phyloP scores from a whole-genome alignment of 768 basidiomycete species.

The Erythrobasidium yunnanense region DNA sequence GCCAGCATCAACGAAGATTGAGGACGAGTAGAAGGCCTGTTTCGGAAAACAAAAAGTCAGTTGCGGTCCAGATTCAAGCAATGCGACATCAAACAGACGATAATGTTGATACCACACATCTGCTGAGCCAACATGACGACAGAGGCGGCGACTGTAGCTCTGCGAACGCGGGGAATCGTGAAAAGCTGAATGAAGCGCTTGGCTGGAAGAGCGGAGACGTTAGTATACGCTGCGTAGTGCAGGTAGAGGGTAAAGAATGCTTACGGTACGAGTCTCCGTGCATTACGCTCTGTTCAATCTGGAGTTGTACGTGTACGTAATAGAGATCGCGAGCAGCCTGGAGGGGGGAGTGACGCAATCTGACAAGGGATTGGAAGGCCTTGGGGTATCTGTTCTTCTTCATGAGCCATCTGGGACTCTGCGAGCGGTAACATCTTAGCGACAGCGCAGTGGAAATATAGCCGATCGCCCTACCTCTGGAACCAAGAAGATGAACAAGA shows the following conservation, averaged over 20 bases:
- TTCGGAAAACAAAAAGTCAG: neutral
- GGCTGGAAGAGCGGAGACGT: neutral
- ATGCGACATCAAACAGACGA: neutral
- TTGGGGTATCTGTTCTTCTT: conserved; percentile 29
- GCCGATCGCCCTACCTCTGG: conserved; percentile 34
- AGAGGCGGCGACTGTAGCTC: conserved; percentile 25
- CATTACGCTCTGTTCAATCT: conserved; percentile 30
- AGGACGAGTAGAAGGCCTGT: conserved; percentile 34
- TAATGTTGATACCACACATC: conserved; percentile 31
- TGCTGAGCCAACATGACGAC: conserved; percentile 31
- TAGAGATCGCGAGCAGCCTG: conserved; percentile 37
- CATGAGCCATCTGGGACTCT: too few relatives aligned
- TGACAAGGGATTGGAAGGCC: conserved; percentile 30
- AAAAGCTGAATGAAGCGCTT: conserved; percentile 35
- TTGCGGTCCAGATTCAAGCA: neutral
- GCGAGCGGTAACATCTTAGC: too few relatives aligned
- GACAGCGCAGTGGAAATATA: too few relatives aligned
- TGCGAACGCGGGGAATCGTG: conserved; percentile 41
- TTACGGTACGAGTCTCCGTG: conserved; percentile 26
- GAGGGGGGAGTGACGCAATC: conserved; percentile 31
- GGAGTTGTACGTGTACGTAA: conserved; percentile 32
- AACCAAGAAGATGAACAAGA: conserved; percentile 37
- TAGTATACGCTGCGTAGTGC: too few relatives aligned
- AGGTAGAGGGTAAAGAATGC: too few relatives aligned
- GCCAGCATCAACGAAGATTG: conserved; percentile 28